Base-by-base conservation (phyloP, 208 protist genomes). In the Leishmania lainsoni region DNA sequence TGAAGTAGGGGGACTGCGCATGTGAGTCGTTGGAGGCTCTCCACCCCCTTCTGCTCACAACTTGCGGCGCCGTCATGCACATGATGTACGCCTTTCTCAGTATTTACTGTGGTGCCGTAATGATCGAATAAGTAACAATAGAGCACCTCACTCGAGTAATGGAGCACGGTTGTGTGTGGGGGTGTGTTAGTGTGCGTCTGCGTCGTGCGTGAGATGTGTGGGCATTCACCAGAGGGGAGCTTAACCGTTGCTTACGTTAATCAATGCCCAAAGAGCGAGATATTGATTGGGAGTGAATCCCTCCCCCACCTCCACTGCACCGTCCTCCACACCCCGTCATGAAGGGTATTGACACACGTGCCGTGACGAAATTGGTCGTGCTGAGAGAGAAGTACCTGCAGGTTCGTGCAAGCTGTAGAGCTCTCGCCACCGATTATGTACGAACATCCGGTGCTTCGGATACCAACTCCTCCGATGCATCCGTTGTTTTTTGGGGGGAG, bases 1-100 rank as follows among this genome's bases (percentile, higher is more conserved):
- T 52, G 32, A 80, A 70, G 78, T 81, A 81, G 39, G 5, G 32
- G n/a, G 58, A 8, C 42, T 16, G n/a, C 29, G n/a, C 59, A 66
- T 10, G 6, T 35, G n/a, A 35, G 59, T 17, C 29, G n/a, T 0
- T 0, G 0, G 29, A 26, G 59, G 22, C 66, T 20, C 32, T 14
- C 32, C 5, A 16, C 35, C 5, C 35, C 68, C 29, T 26, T 51
- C 68, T 72, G 68, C 42, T 52, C 6, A 52, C 68, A 14, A 32
- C 5, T 12, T 49, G 17, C 22, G 68, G 68, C 29, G 39, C 12
- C 20, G 45, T 51, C 39, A 9, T 14, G 12, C 68, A 72, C 20
- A 49, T 45, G 29, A 72, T 35, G 32, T 22, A 4, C 26, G 5
- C 54, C 3, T 22, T 79, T 29, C 49, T 35, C 35, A 10, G 73